Evolutionary conservation across 75 land plant species (phyloP), one percentile per base, ranked within the genome.

Genomic region (Isoetes taiwanensis): DNA sequence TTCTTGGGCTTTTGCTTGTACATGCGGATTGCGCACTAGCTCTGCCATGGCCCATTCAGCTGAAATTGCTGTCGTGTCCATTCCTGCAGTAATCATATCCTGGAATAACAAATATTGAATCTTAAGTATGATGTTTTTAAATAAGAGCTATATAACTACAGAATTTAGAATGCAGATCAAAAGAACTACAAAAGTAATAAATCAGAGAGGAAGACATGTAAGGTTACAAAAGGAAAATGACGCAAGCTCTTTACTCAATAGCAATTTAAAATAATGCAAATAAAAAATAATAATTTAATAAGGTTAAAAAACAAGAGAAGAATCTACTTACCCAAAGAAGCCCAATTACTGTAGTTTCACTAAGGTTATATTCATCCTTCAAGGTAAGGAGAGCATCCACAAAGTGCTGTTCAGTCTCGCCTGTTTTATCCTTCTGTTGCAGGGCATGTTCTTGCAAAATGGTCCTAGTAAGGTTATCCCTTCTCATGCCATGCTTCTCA

Each of bases 61-160:
- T 3, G 94, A 59, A 16, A 83, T 83, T 2, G 79, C 82, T n/a
- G 89, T 79, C 4, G 97, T 91, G 70, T 91, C 97, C 85, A 71
- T 83, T 26, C 97, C 97, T 2, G 97, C 97, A 1, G 85, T 78
- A 38, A 91, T 86, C 97, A 91, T 91, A 56, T 86, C 97, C 96
- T 90, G 75, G 30, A 54, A 1, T 32, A 52, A 32, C 54, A 37
- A 34, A 21, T 60, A 9, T 32, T 41, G 39, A 58, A 2, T 6
- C 2, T 41, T 34, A 5, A 34, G 20, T 21, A 3, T 1, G 16
- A 32, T 25, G 20, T 24, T 1, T 4, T 37, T 43, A 3, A 12
- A 12, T 20, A 25, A 43, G 48, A 43, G 11, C 30, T 8, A 63
- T 2, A 16, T 17, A 34, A 54, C 16, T 58, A 41, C 31, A 57